Evolutionary conservation across 2,329 filamentous ascomycete species (phyloP).

Genomic region (Sphaerostilbella broomeana): DNA sequence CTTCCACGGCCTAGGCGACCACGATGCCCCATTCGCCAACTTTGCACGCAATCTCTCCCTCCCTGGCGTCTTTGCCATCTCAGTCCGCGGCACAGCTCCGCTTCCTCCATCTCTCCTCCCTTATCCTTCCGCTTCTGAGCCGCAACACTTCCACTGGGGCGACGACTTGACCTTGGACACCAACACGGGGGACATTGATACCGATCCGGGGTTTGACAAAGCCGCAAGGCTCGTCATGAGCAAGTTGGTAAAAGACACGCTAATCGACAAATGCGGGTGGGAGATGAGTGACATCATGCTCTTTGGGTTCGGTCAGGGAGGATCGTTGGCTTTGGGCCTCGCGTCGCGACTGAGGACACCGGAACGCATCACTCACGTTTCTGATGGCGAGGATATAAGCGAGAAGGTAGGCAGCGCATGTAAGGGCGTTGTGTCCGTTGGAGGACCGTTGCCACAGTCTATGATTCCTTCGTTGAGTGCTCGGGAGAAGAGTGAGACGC

Average conservation of each 20-base stretch:
- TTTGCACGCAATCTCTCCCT: conserved; percentile 65
- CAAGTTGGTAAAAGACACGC: conserved; percentile 43
- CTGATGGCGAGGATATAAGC: conserved; percentile 12
- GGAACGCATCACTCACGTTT: conserved; percentile 30
- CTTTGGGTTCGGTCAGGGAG: conserved; percentile 63
- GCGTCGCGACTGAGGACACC: conserved; percentile 38
- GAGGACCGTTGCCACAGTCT: conserved; percentile 49
- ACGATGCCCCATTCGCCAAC: conserved; percentile 57
- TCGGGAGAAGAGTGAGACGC: conserved; percentile 53
- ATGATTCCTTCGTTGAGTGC: conserved; percentile 41
- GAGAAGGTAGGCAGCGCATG: conserved; percentile 23
- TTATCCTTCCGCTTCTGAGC: conserved; percentile 21
- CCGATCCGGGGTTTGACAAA: conserved; percentile 54
- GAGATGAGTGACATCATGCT: conserved; percentile 52
- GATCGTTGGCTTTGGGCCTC: conserved; percentile 52
- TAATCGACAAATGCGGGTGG: conserved; percentile 55
- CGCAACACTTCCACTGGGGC: conserved; percentile 55
- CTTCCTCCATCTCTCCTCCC: conserved; percentile 62
- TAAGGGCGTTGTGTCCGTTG: conserved; percentile 57
- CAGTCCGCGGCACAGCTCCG: conserved; percentile 62
- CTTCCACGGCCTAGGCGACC: conserved; percentile 80
- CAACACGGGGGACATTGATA: conserved; percentile 46
- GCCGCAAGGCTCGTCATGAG: conserved; percentile 41
- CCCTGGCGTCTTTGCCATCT: conserved; percentile 69
- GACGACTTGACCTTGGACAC: conserved; percentile 54